These are phyloP conservation scores for Pseudocercospora eumusae DNA, from an alignment of 2,329 filamentous ascomycete genomes.

Conservation along the genomic window DNA sequence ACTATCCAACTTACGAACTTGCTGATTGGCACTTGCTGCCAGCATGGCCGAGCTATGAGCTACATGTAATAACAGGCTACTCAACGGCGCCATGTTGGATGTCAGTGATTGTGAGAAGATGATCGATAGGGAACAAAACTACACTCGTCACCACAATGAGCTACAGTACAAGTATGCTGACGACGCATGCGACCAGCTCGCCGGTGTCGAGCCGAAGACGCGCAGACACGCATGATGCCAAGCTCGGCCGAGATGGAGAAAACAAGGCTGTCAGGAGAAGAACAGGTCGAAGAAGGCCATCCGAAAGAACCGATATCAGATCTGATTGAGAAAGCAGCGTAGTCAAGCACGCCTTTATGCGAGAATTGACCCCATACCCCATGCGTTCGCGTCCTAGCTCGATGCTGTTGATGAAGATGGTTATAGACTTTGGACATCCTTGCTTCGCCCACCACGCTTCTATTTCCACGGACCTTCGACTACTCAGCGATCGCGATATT, in stretches of 20 bases:
- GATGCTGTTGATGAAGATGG: not conserved
- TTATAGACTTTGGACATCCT: not conserved
- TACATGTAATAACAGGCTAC: constrained; percentile 4
- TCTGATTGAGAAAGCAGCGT: no score
- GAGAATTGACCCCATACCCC: not conserved
- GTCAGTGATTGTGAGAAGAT: not conserved
- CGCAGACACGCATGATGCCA: not conserved
- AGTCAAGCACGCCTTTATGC: not conserved
- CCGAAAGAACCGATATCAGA: not conserved
- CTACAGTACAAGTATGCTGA: not conserved
- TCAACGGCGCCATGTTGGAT: not conserved
- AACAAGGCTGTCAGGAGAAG: not conserved
- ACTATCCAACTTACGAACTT: constrained; percentile 3
- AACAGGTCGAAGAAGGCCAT: not conserved
- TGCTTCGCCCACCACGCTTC: not conserved
- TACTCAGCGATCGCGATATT: not conserved
- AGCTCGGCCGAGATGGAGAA: not conserved
- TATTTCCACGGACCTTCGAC: not conserved
- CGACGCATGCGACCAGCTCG: constrained; percentile 11
- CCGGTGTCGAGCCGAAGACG: constrained; percentile 1
- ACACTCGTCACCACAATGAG: not conserved
- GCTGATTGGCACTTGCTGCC: not conserved
- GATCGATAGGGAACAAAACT: not conserved
- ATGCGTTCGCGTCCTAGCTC: not conserved
- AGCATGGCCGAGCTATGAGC: not conserved